These are phyloP conservation scores for Trypethelium eluteriae DNA, from an alignment of 495 filamentous ascomycete genomes.

Conservation along the genomic window DNA sequence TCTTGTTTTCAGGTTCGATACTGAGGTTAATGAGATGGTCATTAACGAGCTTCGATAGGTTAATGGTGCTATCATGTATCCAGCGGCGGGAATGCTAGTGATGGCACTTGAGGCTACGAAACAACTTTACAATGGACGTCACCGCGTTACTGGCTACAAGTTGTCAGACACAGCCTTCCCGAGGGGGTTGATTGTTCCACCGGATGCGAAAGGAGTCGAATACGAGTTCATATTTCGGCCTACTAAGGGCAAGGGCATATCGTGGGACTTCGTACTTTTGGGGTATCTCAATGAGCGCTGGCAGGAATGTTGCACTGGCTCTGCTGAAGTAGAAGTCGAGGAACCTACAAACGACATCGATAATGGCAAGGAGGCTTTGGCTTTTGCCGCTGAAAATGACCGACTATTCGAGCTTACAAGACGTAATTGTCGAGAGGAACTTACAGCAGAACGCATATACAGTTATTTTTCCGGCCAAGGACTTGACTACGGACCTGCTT, in stretches of 20 bases:
- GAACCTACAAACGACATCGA: constrained; percentile 2
- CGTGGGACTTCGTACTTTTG: background rate
- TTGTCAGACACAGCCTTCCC: constrained; percentile 1
- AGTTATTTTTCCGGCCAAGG: constrained; percentile 12
- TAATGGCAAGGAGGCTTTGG: constrained; percentile 2
- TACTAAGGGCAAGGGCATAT: background rate
- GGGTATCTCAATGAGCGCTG: constrained; percentile 2
- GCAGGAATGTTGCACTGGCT: constrained; percentile 8
- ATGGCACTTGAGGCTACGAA: background rate
- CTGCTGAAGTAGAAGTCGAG: background rate
- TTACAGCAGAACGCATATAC: constrained; percentile 12
- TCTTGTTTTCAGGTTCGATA: no score
- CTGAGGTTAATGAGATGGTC: no score
- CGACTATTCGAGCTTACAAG: background rate
- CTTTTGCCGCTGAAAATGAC: background rate
- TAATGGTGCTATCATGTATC: background rate
- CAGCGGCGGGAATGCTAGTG: background rate
- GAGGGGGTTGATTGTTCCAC: constrained; percentile 6
- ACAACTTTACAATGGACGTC: background rate
- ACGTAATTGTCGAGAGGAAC: background rate
- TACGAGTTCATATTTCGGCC: constrained; percentile 8
- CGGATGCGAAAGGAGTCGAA: constrained; percentile 8
- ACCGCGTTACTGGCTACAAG: background rate
- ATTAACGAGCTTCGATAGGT: background rate
- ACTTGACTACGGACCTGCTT: constrained; percentile 19